Base-by-base conservation (phyloP, 2,329 filamentous ascomycete genomes). In the Aspergillus sp. region DNA sequence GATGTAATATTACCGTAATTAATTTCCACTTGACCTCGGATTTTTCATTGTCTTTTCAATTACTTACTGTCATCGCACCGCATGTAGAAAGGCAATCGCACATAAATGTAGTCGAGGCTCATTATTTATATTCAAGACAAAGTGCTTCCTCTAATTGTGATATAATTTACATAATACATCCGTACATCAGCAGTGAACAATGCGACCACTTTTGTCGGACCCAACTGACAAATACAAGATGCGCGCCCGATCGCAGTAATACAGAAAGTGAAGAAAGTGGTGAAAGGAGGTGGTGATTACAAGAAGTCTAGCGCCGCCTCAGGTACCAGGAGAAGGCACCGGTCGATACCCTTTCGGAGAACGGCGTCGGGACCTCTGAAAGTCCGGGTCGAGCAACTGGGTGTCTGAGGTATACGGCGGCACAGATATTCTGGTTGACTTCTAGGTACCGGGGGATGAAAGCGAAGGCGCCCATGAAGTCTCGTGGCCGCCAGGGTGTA, bases 351-450 rank as follows among this genome's bases (percentile, higher is more conserved):
- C 85, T 79, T 57, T 84, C 79, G 51, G 80, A 76, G 75, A 92
- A 97, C 17, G 93, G 93, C 23, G 90, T 91, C 1, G 93, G 93
- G 60, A 93, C 89, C 75, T 93, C 95, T 4, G 90, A 87, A 64
- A 85, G 69, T 11, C 93, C 92, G 3, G 88, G 88, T 60, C 93
- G 84, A 24, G 91, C 95, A 44, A 98, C 93, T 0, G 95, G 95
- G 79, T 99, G 93, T 57, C 95, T 85, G 61, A 99, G 79, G 75
- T 99, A 99, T 41, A 99, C 92, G 11, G 95, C 95, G 1, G 93
- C 89, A 77, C 95, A 99, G 68, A 98, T 90, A 70, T 93, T 96
- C 75, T 96, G 95, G 81, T 98, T 97, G 67, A 99, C 95, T 79
- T 99, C 96, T 60, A 99, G 85, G 75, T 98, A 99, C 54, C 90